A percentile compares a stretch with the other conserved stretches of the same genome.
These are phyloP conservation scores for Jimgerdemannia lactiflua DNA, from an alignment of 192 early-diverging fungal species.

Conservation along the genomic window DNA sequence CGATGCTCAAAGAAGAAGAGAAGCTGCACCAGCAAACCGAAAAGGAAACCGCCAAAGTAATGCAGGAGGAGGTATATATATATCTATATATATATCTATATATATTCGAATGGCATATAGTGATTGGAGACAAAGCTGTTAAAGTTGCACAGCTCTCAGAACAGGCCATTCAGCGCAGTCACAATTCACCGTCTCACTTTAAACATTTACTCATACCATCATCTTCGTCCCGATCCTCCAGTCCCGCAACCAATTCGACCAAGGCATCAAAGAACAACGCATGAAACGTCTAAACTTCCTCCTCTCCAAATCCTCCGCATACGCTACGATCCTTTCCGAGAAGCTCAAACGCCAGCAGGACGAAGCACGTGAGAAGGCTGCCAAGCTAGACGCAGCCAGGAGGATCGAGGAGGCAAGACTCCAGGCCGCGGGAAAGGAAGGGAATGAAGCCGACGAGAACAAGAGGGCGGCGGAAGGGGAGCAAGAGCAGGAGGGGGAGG, in stretches of 20 bases:
- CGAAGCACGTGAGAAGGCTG: slow-evolving; percentile 54
- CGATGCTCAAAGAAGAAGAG: slow-evolving; percentile 42
- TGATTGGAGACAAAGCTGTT: no score
- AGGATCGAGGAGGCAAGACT: slow-evolving; percentile 5
- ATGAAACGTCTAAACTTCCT: slow-evolving; percentile 76
- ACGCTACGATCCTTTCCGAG: slow-evolving; percentile 72
- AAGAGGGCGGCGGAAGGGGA: slow-evolving; percentile 4
- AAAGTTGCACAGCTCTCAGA: neutral
- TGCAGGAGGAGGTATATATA: slow-evolving; percentile 38
- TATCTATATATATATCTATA: neutral
- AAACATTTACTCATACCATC: neutral
- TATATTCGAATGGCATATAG: neutral
- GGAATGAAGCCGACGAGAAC: slow-evolving; percentile 14
- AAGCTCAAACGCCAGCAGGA: slow-evolving; percentile 74
- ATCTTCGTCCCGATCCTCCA: slow-evolving; percentile 14
- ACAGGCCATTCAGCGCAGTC: neutral
- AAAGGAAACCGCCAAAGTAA: slow-evolving; percentile 39
- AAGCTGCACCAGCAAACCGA: slow-evolving; percentile 32
- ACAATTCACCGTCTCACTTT: neutral
- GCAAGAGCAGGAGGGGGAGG: neutral
- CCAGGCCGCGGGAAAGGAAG: no score
- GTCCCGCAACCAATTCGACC: slow-evolving; percentile 64
- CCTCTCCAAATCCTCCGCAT: slow-evolving; percentile 78
- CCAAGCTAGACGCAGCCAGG: slow-evolving; percentile 12
- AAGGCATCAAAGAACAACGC: slow-evolving; percentile 55